Evolutionary conservation across 75 land plant genomes (phyloP).

Genomic region (Adiantum capillusveneris): DNA sequence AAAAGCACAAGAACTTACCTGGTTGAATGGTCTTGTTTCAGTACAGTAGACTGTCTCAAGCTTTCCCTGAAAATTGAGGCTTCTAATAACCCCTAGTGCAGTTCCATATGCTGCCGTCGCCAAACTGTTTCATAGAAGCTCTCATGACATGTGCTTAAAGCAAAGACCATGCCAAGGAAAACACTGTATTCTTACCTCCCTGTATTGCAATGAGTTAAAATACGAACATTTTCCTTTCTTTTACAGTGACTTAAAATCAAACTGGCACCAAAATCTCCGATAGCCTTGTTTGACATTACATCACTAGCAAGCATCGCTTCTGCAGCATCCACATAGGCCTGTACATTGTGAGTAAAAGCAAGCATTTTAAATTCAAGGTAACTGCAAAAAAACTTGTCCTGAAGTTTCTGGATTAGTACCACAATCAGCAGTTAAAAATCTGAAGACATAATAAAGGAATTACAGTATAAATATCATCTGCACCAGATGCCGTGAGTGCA

Average conservation of each 20-base stretch:
- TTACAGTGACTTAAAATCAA: constrained; percentile 32
- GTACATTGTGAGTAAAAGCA: no score
- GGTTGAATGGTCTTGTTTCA: constrained; percentile 94
- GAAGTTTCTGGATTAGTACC: no score
- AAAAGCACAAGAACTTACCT: constrained; percentile 28
- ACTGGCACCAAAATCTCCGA: constrained; percentile 72
- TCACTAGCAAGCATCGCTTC: constrained; percentile 79
- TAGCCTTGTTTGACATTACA: constrained; percentile 75
- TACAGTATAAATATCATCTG: not conserved
- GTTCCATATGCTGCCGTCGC: constrained; percentile 99
- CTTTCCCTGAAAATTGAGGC: constrained; percentile 54
- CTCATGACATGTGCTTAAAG: no score
- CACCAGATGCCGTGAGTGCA: not conserved
- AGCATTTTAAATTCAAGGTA: no score
- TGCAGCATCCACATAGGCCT: constrained; percentile 84
- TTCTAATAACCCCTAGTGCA: constrained; percentile 88
- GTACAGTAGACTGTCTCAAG: constrained; percentile 81
- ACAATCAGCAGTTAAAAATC: not conserved
- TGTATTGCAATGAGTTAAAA: constrained; percentile 95
- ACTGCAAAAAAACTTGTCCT: no score
- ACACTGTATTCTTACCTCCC: no score
- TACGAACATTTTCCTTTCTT: constrained; percentile 32
- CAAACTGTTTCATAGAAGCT: constrained; percentile 42
- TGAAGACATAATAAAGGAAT: not conserved
- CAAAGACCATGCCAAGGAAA: not conserved